A percentile compares a stretch with the other conserved stretches of the same genome.
Conservation (phyloP, 352 stramenopile species). For the Phytopythium ostracodes region DNA sequence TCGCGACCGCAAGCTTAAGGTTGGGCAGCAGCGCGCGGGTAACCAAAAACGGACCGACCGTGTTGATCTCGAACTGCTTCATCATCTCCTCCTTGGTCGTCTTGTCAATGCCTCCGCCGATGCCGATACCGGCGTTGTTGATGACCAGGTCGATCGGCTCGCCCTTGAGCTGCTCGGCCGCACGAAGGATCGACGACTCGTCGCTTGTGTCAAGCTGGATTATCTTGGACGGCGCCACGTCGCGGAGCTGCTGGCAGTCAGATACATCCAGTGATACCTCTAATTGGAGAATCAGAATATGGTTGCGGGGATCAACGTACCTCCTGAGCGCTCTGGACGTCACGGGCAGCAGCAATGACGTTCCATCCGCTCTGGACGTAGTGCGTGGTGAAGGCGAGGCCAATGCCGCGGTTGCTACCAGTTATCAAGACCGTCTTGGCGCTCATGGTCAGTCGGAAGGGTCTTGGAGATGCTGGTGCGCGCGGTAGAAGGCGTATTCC, state of each 20-base stretch:
- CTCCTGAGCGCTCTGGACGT: slow-evolving; percentile 17
- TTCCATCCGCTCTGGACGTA: slow-evolving; percentile 42
- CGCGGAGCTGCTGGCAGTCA: slow-evolving; percentile 12
- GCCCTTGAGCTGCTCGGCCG: slow-evolving; percentile 29
- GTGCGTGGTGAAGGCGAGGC: slow-evolving; percentile 37
- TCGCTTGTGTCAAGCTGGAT: slow-evolving; percentile 26
- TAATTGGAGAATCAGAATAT: no score
- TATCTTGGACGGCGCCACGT: slow-evolving; percentile 21
- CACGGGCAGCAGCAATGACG: slow-evolving; percentile 36
- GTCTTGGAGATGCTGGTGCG: not conserved
- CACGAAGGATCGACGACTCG: slow-evolving; percentile 31
- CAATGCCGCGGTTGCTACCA: slow-evolving; percentile 34
- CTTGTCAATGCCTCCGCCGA: slow-evolving; percentile 23
- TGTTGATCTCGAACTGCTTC: slow-evolving; percentile 64
- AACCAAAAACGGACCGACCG: slow-evolving; percentile 52
- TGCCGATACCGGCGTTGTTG: slow-evolving; percentile 61
- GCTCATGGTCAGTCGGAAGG: slow-evolving; percentile 11
- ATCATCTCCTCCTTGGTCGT: slow-evolving; percentile 46
- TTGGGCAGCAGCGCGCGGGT: slow-evolving; percentile 47
- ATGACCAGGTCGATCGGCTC: slow-evolving; percentile 54
- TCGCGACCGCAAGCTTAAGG: slow-evolving; percentile 29
- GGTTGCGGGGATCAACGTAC: slow-evolving; percentile 10
- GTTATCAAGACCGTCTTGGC: slow-evolving; percentile 49
- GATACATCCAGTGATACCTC: slow-evolving; percentile 1
- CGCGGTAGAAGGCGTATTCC: slow-evolving; percentile 4